Evolutionary conservation across 2,329 filamentous ascomycete species (phyloP), one percentile per base, ranked within the genome.

Genomic region (Trematosphaeria pertusa): DNA sequence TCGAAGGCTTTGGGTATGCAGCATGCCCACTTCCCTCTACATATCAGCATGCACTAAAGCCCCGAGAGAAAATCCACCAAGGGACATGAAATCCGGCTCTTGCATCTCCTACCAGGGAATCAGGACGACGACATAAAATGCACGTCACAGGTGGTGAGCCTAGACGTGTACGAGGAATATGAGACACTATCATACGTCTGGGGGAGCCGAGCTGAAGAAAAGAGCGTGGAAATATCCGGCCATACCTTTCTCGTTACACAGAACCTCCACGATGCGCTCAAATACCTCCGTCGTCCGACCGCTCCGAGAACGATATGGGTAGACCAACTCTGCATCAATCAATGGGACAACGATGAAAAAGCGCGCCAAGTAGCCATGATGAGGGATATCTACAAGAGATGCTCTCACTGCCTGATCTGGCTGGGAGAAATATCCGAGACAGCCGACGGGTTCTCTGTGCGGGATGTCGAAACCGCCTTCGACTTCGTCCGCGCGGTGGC

Each of bases 261-360:
- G n/a, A 35, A 21, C 11, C 46, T 48, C 14, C 19, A 39, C 46
- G 37, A 15, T 19, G 39, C 40, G 21, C 34, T 44, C n/a, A 19
- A 21, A 11, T 9, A 21, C 14, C 48, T 67, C 36, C 56, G 60
- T 12, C 20, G 54, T 22, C 21, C 34, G 0, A 34, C 28, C 4
- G 5, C 21, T 12, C 34, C 2, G 6, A 48, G 51, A 5, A 49
- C 46, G 5, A 15, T 62, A 1, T 67, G 65, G 64, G 52, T 62
- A 22, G 65, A 67, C 38, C 57, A 62, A 20, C 33, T 69, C 2
- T 69, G 66, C 37, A 69, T 69, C 41, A 56, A 69, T 34, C 64
- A 67, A 43, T 37, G 42, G 20, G 53, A 63, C 19, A 38, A 44
- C 10, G 32, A 48, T 19, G 64, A 69, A 39, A 58, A 60, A 24